Evolutionary conservation across 2,329 filamentous ascomycete genomes (phyloP), one percentile per base, ranked within the genome.

Genomic region (Talaromyces pinophilus): DNA sequence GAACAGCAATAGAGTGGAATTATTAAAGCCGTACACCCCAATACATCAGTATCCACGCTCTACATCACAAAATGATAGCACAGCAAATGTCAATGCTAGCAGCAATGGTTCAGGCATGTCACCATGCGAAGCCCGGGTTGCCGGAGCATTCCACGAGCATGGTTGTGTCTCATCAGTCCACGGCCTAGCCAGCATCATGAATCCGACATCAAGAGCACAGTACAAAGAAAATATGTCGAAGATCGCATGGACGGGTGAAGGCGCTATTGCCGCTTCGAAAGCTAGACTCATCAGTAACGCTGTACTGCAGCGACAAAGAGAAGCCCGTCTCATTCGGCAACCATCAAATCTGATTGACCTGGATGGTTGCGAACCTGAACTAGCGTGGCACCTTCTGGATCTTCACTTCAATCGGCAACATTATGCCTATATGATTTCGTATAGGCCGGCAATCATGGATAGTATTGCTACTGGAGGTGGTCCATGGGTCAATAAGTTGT

Each of bases 401-500:
- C 57, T 79, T 0, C 76, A 80, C 67, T 80, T 76, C 52, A 80
- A 79, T 67, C 73, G 73, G 22, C 76, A 78, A 54, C 77, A 80
- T 59, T 75, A 74, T 19, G 72, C 75, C 3, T 79, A 78, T n/a
- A 73, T 80, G 1, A 71, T 79, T 13, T 75, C 77, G 0, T 80
- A 80, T 38, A 76, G 78, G 0, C 78, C 78, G 1, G 78, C 77
- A 1, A 76, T 80, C 77, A 44, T 44, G 42, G 42, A 44, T 10
- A 44, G n/a, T 44, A 44, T 44, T 44, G 42, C 42, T 2, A 44
- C 42, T 19, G 42, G 42, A 19, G 42, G 42, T 10, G 42, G 42
- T 8, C 42, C 42, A 8, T 44, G 42, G 42, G 42, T 44, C n/a
- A 44, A 44, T 44, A n/a, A 44, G 2, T 10, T 44, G 3, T n/a